Percentiles rank a stretch among this genome's conserved stretches.
Conservation (phyloP, 2,329 filamentous ascomycete species). For the Monilinia aucupariae region DNA sequence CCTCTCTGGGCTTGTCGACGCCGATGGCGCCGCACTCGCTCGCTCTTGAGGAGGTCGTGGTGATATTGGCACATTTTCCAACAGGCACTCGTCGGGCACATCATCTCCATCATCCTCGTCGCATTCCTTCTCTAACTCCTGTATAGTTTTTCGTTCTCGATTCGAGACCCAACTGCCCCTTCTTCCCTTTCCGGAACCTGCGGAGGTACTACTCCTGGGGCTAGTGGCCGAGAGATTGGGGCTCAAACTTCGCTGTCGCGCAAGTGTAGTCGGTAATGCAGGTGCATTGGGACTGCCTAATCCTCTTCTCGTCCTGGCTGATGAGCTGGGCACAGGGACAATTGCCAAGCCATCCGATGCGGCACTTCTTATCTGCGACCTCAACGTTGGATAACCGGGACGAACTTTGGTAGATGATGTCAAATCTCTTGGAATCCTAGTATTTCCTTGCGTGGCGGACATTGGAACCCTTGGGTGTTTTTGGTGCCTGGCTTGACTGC, state of each 20-base stretch:
- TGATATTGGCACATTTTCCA: slow-evolving; percentile 79
- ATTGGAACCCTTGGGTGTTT: slow-evolving; percentile 25
- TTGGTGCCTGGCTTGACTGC: slow-evolving; percentile 25
- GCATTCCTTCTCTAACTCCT: slow-evolving; percentile 70
- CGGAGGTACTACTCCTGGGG: slow-evolving; percentile 28
- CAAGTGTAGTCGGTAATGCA: slow-evolving; percentile 24
- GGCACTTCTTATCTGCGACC: slow-evolving; percentile 28
- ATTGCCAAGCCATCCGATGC: slow-evolving; percentile 31
- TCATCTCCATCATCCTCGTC: slow-evolving; percentile 72
- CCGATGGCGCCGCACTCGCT: slow-evolving; percentile 48
- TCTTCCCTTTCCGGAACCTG: slow-evolving; percentile 20
- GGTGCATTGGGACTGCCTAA: slow-evolving; percentile 27
- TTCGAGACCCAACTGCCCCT: slow-evolving; percentile 62
- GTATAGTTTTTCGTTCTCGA: slow-evolving; percentile 57
- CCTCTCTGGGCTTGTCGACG: slow-evolving; percentile 35
- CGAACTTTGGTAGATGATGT: slow-evolving; percentile 25
- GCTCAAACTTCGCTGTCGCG: slow-evolving; percentile 33
- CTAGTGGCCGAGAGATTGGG: slow-evolving; percentile 23
- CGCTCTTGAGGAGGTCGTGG: slow-evolving; percentile 59
- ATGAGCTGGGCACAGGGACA: slow-evolving; percentile 26
- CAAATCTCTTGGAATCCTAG: slow-evolving; percentile 31
- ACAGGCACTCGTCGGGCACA: slow-evolving; percentile 70
- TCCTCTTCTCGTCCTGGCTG: slow-evolving; percentile 22
- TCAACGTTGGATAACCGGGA: slow-evolving; percentile 26
- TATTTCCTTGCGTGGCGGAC: slow-evolving; percentile 25